Base-by-base conservation (phyloP, 768 basidiomycete species). In the Rhodosporidiobolus sp. region DNA sequence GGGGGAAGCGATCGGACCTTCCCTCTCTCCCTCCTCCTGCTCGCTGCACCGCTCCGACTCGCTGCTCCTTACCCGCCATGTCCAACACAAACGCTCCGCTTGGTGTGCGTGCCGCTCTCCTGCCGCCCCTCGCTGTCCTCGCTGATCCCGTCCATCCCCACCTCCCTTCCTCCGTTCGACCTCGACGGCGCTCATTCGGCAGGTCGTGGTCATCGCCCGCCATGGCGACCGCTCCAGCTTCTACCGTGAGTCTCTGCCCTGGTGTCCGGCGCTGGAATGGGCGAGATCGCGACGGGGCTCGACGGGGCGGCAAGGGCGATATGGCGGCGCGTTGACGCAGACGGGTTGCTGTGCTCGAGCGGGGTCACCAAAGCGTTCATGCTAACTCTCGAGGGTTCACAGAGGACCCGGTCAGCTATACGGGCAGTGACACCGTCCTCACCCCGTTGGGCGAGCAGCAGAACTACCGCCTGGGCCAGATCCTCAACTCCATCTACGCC, bases 201-300 rank as follows among this genome's bases (percentile, higher is more conserved):
- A 58, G 56, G 91, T 82, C 12, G 88, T 85, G 85, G 88, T 88
- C 59, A 90, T 89, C 81, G 88, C 89, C 75, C 90, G 88, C 73
- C 85, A 86, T 53, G 82, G 77, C 6, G 75, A 75, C 76, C 83
- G 85, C 54, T 77, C 77, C 52, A 82, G 63, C 62, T 78, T 76
- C 16, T 80, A 76, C 49, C 81, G 76, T 45, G 70, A 54, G 45
- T 72, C 54, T 12, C 74, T 52, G n/a, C n/a, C n/a, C n/a, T n/a
- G n/a, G n/a, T n/a, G n/a, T n/a, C n/a, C n/a, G n/a, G n/a, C n/a
- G n/a, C n/a, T n/a, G n/a, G n/a, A n/a, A n/a, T n/a, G n/a, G n/a
- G n/a, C n/a, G n/a, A n/a, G n/a, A n/a, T n/a, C n/a, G n/a, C n/a
- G n/a, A n/a, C n/a, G n/a, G n/a, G n/a, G n/a, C n/a, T n/a, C n/a